Percentiles rank a stretch among this genome's conserved stretches.
phyloP scores from a whole-genome alignment of 2,329 filamentous ascomycete genomes.

The Calonectria honghensis region DNA sequence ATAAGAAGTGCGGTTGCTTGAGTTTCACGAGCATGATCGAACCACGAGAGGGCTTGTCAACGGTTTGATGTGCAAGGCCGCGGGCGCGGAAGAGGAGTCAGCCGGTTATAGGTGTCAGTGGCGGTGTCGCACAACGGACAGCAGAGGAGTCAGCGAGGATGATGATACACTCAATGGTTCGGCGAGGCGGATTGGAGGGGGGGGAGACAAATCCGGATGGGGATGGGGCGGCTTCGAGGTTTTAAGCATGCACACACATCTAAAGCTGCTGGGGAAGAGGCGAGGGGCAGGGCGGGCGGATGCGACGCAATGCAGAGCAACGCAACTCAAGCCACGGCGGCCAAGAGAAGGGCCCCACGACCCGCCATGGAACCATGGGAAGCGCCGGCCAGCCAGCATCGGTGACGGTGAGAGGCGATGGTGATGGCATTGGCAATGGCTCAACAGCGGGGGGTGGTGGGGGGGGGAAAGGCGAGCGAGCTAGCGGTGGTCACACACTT shows the following conservation, averaged over 20 bases:
- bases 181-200: not conserved
- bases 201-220: slow-evolving; percentile 1
- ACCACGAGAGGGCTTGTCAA: slow-evolving; percentile 14
- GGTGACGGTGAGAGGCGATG: slow-evolving; percentile 32
- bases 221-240: slow-evolving; percentile 26
- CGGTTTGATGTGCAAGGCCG: slow-evolving; percentile 18
- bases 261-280: slow-evolving; percentile 11
- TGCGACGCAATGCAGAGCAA: slow-evolving; percentile 20
- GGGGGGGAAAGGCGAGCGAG: not conserved
- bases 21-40: slow-evolving; percentile 63
- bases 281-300: slow-evolving; percentile 17
- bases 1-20: slow-evolving; percentile 66
- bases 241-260: slow-evolving; percentile 23
- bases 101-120: slow-evolving; percentile 27
- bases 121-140: slow-evolving; percentile 45
- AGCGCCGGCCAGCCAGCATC: slow-evolving; percentile 4
- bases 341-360: slow-evolving; percentile 9
- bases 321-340: slow-evolving; percentile 17
- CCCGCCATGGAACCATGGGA: slow-evolving; percentile 17
- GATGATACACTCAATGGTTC: slow-evolving; percentile 44
- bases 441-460: not conserved
- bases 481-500: slow-evolving; percentile 30
- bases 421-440: not conserved
- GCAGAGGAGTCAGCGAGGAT: slow-evolving; percentile 32
- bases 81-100: slow-evolving; percentile 27